Percentiles rank a stretch among this genome's conserved stretches.
These are phyloP conservation scores for Xylaria sp. DNA, from an alignment of 2,329 filamentous ascomycete species.

Conservation along the genomic window DNA sequence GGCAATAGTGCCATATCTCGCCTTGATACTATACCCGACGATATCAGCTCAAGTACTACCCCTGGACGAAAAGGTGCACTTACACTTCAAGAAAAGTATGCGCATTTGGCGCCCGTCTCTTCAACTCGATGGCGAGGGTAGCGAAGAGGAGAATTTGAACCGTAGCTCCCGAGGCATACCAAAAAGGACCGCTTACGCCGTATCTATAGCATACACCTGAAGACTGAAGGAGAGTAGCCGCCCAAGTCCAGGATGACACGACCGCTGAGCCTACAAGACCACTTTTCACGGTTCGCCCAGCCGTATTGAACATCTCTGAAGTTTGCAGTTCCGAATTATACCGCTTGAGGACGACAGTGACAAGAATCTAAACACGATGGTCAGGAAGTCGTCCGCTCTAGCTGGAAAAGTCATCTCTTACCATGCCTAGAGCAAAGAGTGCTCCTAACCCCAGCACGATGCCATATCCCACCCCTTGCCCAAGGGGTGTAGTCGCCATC, in stretches of 20 bases:
- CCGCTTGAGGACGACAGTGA: conserved; percentile 75
- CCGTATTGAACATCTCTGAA: conserved; percentile 92
- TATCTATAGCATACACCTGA: conserved; percentile 86
- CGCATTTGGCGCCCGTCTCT: conserved; percentile 86
- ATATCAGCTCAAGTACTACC: conserved; percentile 1
- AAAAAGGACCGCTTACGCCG: conserved; percentile 70
- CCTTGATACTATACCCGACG: conserved; percentile 41
- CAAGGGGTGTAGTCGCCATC: conserved; percentile 52
- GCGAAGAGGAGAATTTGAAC: conserved; percentile 92
- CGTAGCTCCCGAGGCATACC: conserved; percentile 69
- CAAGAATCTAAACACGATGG: conserved; percentile 61
- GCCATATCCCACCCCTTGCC: conserved; percentile 79
- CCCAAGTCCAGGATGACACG: conserved; percentile 95
- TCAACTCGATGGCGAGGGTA: conserved; percentile 89
- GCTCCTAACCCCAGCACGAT: conserved; percentile 80
- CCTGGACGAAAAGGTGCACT: conserved; percentile 18
- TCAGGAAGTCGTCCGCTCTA: conserved; percentile 3
- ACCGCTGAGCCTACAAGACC: conserved; percentile 89
- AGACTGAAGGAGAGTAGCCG: conserved; percentile 82
- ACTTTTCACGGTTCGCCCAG: conserved; percentile 87
- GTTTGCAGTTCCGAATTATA: conserved; percentile 78
- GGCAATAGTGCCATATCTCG: conserved; percentile 55
- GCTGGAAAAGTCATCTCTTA: conserved; percentile 41
- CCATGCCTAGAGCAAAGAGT: conserved; percentile 78
- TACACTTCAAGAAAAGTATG: conserved; percentile 86